Evolutionary conservation across 176 grass and related monocot genomes (phyloP).

Genomic region (Eleusine coracana): DNA sequence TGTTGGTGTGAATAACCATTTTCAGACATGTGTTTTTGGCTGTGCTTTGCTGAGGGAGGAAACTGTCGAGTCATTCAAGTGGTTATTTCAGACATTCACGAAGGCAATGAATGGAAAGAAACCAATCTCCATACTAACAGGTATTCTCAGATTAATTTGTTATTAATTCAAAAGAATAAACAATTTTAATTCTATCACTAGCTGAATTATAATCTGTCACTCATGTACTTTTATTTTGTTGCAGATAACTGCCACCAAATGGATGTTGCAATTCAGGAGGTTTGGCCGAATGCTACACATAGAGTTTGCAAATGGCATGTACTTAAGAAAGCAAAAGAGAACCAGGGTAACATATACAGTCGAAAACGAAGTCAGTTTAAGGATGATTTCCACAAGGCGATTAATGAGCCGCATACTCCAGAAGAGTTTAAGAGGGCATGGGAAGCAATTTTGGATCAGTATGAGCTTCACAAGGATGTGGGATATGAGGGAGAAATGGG

Average conservation of each 20-base stretch:
- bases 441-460: neutral
- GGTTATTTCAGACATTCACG: neutral
- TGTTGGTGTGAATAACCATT: neutral
- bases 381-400: neutral
- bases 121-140: neutral
- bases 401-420: neutral
- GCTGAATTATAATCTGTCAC: too few species aligned
- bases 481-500: slow-evolving; percentile 4
- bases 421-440: neutral
- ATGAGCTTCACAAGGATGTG: neutral
- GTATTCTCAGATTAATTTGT: neutral
- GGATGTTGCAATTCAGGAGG: neutral
- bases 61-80: neutral
- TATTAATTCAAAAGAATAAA: too few species aligned
- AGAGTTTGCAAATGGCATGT: slow-evolving; percentile 16
- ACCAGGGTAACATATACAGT: neutral
- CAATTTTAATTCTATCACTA: too few species aligned
- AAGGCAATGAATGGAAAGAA: neutral
- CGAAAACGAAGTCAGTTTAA: neutral
- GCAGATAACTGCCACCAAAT: neutral
- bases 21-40: neutral
- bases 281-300: neutral
- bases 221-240: neutral
- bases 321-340: neutral
- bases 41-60: neutral